These are phyloP conservation scores for Aspergillus uvarum DNA, from an alignment of 2,329 filamentous ascomycete species.

Conservation along the genomic window DNA sequence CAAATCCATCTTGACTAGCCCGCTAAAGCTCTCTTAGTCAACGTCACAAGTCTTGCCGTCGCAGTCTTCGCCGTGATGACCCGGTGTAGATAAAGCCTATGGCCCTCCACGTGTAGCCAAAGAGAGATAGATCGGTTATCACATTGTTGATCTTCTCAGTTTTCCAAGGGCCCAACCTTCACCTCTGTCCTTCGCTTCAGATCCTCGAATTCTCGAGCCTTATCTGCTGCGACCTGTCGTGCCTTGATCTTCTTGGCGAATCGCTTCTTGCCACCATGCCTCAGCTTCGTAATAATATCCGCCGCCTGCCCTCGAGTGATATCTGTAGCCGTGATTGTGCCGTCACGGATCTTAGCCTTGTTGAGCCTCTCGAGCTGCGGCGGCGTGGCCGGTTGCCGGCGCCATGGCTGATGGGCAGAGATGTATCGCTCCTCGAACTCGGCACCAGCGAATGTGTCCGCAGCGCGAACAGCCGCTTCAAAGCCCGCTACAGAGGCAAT, in stretches of 20 bases:
- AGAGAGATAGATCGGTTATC: too few relatives aligned
- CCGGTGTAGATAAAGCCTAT: too few relatives aligned
- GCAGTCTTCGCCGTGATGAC: too few relatives aligned
- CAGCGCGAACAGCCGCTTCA: slow-evolving; percentile 74
- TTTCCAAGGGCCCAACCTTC: slow-evolving; percentile 48
- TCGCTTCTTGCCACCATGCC: slow-evolving; percentile 72
- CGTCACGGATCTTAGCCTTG: slow-evolving; percentile 29
- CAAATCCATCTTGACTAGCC: too few relatives aligned
- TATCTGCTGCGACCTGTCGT: slow-evolving; percentile 13
- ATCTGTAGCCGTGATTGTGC: slow-evolving; percentile 33
- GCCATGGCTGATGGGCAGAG: slow-evolving; percentile 66
- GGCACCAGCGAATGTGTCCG: slow-evolving; percentile 73
- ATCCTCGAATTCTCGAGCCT: slow-evolving; percentile 11
- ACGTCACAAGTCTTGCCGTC: too few relatives aligned
- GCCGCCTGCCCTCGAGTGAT: slow-evolving; percentile 77
- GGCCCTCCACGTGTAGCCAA: too few relatives aligned
- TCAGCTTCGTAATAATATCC: slow-evolving; percentile 92
- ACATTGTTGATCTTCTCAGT: neutral
- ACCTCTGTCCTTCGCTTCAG: slow-evolving; percentile 33
- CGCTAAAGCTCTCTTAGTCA: too few relatives aligned
- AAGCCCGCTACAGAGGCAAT: slow-evolving; percentile 68
- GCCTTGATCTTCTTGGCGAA: slow-evolving; percentile 49
- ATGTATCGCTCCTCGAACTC: slow-evolving; percentile 70
- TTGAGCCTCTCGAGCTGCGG: slow-evolving; percentile 50
- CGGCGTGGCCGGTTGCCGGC: slow-evolving; percentile 60